Base-by-base conservation (phyloP, 495 filamentous ascomycete species). In the Xylaria grammica region DNA sequence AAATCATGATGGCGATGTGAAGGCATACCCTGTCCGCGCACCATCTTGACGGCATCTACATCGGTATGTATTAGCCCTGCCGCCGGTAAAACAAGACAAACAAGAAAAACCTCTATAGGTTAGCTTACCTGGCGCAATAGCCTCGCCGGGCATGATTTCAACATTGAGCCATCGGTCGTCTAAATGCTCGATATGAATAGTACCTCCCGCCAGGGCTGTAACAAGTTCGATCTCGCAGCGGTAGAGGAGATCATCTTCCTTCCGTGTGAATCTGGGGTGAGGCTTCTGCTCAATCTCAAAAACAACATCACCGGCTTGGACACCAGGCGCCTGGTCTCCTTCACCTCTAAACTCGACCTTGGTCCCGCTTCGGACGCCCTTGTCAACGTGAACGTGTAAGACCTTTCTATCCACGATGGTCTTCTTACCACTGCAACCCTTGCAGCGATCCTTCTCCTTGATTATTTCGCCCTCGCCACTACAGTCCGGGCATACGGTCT, bases 201-300 rank as follows among this genome's bases (percentile, higher is more conserved):
- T 83, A 59, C 95, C 95, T 66, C 95, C 95, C 62, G 90, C 96
- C 68, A 99, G 84, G 48, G 95, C 95, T 22, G 94, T 99, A 50
- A 98, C 88, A 30, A 99, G 89, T 66, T 99, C 95, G 67, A 99
- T 96, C 72, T 98, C 92, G 59, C 91, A 91, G 32, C 94, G 90
- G 82, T 92, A 98, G 79, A 97, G 94, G 29, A 99, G 85, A 71
- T 99, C 95, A 72, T 99, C 95, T 42, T 93, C 92, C 77, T 95
- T 96, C 70, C 95, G 91, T 75, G 94, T 92, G 84, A 99, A 99
- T 58, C 95, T 88, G 27, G 90, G 67, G 79, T 98, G 96, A 24
- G 94, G 93, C 87, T 98, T 98, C 83, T 97, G 92, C 78, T 97
- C 93, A 66, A 98, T 98, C 77, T 97, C 91, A 72, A 99, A 99